Percentiles rank a stretch among this genome's conserved stretches.
These are phyloP conservation scores for Tephrocybe sp. DNA, from an alignment of 768 basidiomycete genomes.

Conservation along the genomic window DNA sequence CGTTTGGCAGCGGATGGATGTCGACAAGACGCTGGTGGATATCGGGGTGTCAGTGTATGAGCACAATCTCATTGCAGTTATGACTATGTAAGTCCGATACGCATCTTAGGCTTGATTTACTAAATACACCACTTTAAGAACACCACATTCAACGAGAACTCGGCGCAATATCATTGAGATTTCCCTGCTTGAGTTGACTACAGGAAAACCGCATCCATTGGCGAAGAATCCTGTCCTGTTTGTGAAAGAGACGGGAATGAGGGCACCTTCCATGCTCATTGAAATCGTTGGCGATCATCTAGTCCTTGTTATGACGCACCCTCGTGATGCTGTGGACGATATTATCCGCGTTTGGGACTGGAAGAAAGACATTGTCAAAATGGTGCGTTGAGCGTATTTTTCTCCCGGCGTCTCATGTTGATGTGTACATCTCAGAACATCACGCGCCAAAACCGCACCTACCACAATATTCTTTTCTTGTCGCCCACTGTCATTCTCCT, in stretches of 20 bases:
- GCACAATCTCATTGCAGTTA: constrained; percentile 41
- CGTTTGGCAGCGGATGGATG: constrained; percentile 28
- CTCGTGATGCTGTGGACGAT: background rate
- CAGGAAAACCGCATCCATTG: constrained; percentile 14
- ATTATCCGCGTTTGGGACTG: constrained; percentile 18
- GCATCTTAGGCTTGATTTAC: background rate
- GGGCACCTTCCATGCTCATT: constrained; percentile 11
- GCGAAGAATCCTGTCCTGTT: constrained; percentile 21
- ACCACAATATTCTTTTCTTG: constrained; percentile 24
- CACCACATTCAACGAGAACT: background rate
- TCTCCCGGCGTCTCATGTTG: background rate
- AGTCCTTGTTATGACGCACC: constrained; percentile 11
- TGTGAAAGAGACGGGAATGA: constrained; percentile 21
- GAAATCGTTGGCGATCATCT: constrained; percentile 21
- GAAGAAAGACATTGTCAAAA: constrained; percentile 15
- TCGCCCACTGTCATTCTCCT: constrained; percentile 24
- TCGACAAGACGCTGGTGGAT: constrained; percentile 35
- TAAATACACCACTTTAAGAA: background rate
- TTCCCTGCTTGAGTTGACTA: constrained; percentile 4
- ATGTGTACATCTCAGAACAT: background rate
- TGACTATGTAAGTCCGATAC: constrained; percentile 36
- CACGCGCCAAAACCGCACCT: constrained; percentile 14
- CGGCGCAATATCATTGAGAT: constrained; percentile 2
- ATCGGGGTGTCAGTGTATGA: constrained; percentile 42
- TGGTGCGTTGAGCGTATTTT: constrained; percentile 5